These are phyloP conservation scores for Pisolithus albus DNA, from an alignment of 768 basidiomycete species.

Conservation along the genomic window DNA sequence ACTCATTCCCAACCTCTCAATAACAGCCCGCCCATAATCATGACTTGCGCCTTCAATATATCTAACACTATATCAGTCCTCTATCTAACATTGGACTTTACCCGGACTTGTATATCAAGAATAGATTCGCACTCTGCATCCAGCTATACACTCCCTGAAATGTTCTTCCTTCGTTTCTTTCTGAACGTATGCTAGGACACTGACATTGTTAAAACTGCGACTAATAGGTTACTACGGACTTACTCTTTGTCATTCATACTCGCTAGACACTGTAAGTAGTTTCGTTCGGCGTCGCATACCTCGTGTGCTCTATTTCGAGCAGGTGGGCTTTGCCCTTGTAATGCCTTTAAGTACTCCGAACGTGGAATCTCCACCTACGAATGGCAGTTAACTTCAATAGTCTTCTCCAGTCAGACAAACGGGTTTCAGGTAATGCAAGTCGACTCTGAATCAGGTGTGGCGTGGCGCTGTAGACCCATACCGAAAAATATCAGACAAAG, in stretches of 20 bases:
- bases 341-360: not conserved
- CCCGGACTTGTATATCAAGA: not conserved
- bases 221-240: conserved; percentile 2
- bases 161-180: not conserved
- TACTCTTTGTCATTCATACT: not conserved
- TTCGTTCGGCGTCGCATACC: not conserved
- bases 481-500: too few species aligned
- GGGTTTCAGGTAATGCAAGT: too few species aligned
- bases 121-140: not conserved
- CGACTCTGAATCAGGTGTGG: too few species aligned
- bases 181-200: conserved; percentile 1
- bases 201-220: not conserved
- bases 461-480: too few species aligned
- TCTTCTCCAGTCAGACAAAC: too few species aligned
- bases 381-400: too few species aligned
- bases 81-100: not conserved
- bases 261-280: not conserved
- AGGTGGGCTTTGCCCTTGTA: not conserved
- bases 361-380: too few species aligned
- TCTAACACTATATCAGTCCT: not conserved
- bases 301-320: not conserved
- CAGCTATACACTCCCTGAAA: not conserved
- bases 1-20: not conserved
- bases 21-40: conserved; percentile 22
- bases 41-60: not conserved